phyloP scores from a whole-genome alignment of 1,284 basidiomycete genomes.

The Tylopilus sp. region DNA sequence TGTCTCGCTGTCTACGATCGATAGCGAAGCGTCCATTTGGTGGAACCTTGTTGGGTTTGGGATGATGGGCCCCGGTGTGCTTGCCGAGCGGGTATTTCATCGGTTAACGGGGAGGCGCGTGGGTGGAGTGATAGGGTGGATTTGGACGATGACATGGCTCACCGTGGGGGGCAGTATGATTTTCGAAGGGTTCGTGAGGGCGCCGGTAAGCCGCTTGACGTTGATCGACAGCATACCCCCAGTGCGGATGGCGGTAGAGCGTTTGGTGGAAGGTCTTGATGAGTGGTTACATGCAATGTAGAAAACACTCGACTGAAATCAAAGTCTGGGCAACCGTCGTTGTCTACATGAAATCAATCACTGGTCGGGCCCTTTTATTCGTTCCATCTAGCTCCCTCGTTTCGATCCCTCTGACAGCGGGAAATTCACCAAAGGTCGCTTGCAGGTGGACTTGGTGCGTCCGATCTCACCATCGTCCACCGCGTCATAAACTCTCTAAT shows the following conservation, averaged over 20 bases:
- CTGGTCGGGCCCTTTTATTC: too few relatives aligned
- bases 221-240: neutral
- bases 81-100: conserved; percentile 1
- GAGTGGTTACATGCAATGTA: neutral
- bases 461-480: too few relatives aligned
- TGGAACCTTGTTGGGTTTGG: conserved; percentile 1
- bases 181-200: conserved; percentile 1
- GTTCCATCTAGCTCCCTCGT: too few relatives aligned
- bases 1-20: neutral
- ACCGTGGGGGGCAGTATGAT: neutral
- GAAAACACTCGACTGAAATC: too few relatives aligned
- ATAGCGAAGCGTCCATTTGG: neutral
- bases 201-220: neutral
- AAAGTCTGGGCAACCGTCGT: too few relatives aligned
- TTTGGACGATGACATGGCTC: conserved; percentile 4
- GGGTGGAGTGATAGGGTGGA: conserved; percentile 1
- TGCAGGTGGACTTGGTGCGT: too few relatives aligned
- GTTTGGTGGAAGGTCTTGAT: neutral
- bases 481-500: too few relatives aligned
- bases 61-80: conserved; percentile 2
- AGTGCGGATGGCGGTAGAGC: neutral
- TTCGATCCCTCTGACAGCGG: too few relatives aligned
- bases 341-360: neutral
- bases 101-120: neutral
- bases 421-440: too few relatives aligned